Evolutionary conservation across 345 rosid genomes (phyloP), one percentile per base, ranked within the genome.

Genomic region (Populus tremula): DNA sequence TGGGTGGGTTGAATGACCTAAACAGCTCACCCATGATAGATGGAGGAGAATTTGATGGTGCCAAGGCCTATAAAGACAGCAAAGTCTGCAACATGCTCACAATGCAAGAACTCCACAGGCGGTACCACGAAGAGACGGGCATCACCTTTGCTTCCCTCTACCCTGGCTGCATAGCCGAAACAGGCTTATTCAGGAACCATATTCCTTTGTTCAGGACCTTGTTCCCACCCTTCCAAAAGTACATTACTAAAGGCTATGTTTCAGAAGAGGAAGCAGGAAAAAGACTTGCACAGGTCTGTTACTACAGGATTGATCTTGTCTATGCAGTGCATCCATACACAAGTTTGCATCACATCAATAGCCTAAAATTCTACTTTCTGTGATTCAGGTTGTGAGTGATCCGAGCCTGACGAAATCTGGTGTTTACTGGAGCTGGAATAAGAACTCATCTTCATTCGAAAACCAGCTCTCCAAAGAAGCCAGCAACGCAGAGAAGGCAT

Each of bases 401-500:
- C 97, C 96, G 20, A 87, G 86, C 85, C 85, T 94, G 86, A 89
- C 91, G 21, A 94, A 92, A 77, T 94, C 96, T 0, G 97, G 96
- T 33, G 98, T 94, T 65, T 92, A 94, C 87, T 92, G 97, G 98
- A 92, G 96, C 89, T 94, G 98, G 98, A 94, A 95, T 87, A 93
- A 93, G 83, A 82, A 86, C 61, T 91, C 99, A 0, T 94, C 99
- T 36, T 91, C 98, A 17, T 95, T 91, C 31, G 94, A 91, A 91
- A 95, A 95, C 82, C 94, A 89, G 90, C 82, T 93, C 73, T 95
- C 99, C 2, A 75, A 91, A 77, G 98, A 95, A 81, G 99, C 99
- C 17, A 95, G 99, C 69, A 87, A 95, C 12, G 82, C 69, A 4
- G 94, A 89, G 70, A 95, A 95, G 84, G 99, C 99, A 13, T 85